Percentiles rank a stretch among this genome's conserved stretches.
These are phyloP conservation scores for Trichoderma orchidacearum DNA, from an alignment of 495 filamentous ascomycete genomes.

Conservation along the genomic window DNA sequence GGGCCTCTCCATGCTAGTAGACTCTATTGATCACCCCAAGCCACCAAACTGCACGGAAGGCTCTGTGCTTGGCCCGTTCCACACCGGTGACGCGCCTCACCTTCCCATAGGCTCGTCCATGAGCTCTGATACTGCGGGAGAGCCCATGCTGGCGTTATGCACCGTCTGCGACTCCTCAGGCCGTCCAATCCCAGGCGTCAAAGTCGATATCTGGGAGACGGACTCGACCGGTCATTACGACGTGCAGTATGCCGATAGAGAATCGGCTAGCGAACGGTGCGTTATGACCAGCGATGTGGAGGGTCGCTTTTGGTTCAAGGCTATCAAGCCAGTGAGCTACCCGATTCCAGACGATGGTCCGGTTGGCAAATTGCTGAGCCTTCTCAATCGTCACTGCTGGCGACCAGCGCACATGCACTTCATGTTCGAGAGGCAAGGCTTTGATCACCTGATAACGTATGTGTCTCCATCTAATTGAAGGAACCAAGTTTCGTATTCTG, in stretches of 20 bases:
- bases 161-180: slow-evolving; percentile 57
- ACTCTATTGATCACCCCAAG: slow-evolving; percentile 86
- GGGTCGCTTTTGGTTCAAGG: slow-evolving; percentile 80
- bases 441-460: slow-evolving; percentile 77
- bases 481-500: background rate
- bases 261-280: slow-evolving; percentile 66
- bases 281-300: slow-evolving; percentile 57
- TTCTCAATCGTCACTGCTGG: slow-evolving; percentile 63
- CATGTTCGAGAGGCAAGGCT: slow-evolving; percentile 78
- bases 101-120: slow-evolving; percentile 52
- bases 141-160: slow-evolving; percentile 66
- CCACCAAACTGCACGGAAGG: slow-evolving; percentile 64
- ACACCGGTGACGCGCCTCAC: slow-evolving; percentile 72
- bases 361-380: slow-evolving; percentile 62
- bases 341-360: slow-evolving; percentile 85
- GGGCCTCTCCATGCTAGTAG: slow-evolving; percentile 79
- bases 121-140: slow-evolving; percentile 55
- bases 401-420: slow-evolving; percentile 88
- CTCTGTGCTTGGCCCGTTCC: slow-evolving; percentile 85
- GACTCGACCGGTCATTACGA: slow-evolving; percentile 81
- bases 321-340: slow-evolving; percentile 77
- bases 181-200: slow-evolving; percentile 51
- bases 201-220: slow-evolving; percentile 91
- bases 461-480: slow-evolving; percentile 19
- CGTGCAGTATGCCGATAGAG: slow-evolving; percentile 62